Percentiles rank a stretch among this genome's conserved stretches.
Evolutionary conservation across 2,329 filamentous ascomycete genomes (phyloP).

Genomic region (Paramyrothecium roridum): DNA sequence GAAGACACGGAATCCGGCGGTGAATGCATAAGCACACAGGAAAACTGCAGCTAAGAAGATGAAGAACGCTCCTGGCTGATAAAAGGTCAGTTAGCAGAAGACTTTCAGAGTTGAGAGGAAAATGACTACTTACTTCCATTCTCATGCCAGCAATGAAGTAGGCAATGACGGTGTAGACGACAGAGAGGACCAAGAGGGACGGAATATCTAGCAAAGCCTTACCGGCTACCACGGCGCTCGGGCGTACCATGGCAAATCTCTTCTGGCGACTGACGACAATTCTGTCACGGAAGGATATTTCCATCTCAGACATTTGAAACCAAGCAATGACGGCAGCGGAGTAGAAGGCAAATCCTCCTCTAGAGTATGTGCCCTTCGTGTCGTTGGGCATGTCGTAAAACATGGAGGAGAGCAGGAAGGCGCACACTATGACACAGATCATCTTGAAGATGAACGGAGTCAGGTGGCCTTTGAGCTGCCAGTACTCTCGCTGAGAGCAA

Average conservation of each 20-base stretch:
- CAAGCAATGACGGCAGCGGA: conserved; percentile 1
- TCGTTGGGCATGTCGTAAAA: not conserved
- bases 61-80: conserved; percentile 5
- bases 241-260: conserved; percentile 3
- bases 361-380: not conserved
- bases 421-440: not conserved
- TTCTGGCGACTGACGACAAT: conserved; percentile 6
- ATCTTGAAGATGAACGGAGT: conserved; percentile 67
- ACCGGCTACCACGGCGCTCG: conserved; percentile 3
- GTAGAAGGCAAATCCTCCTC: conserved; percentile 2
- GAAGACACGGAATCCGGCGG: conserved; percentile 27
- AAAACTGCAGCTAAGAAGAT: conserved; percentile 8
- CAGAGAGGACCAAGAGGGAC: not conserved
- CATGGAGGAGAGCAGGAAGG: not conserved
- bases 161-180: not conserved
- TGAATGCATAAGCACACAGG: conserved; percentile 21
- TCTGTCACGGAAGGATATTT: conserved; percentile 2
- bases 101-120: not conserved
- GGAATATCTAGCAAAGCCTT: conserved; percentile 5
- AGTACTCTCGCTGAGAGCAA: conserved; percentile 67
- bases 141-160: conserved; percentile 5
- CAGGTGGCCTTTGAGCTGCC: conserved; percentile 69
- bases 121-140: conserved; percentile 1
- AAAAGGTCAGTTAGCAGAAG: not conserved
- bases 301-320: conserved; percentile 2